A percentile compares a stretch with the other conserved stretches of the same genome.
Evolutionary conservation across 257 asterid genomes (phyloP).

Genomic region (Linaria vulgaris): DNA sequence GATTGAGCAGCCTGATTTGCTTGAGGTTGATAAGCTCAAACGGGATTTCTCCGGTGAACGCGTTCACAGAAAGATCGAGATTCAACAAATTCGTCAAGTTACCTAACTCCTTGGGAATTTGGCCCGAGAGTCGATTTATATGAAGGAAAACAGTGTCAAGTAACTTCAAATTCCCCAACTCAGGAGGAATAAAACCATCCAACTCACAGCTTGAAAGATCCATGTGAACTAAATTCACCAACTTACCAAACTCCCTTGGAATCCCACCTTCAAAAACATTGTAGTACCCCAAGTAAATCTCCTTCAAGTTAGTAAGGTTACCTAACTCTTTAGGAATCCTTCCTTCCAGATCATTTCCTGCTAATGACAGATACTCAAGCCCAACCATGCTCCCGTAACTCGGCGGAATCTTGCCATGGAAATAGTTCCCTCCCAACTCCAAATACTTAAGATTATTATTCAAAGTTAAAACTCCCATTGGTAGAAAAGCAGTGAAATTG

Average conservation of each 20-base stretch:
- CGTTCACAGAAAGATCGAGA: constrained; percentile 83
- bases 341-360: constrained; percentile 83
- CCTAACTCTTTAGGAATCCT: constrained; percentile 70
- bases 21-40: constrained; percentile 56
- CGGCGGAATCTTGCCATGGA: constrained; percentile 59
- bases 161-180: constrained; percentile 61
- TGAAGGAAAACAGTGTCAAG: constrained; percentile 71
- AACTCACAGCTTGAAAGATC: constrained; percentile 76
- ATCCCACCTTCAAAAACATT: constrained; percentile 73
- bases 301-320: constrained; percentile 71
- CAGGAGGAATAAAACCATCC: constrained; percentile 72
- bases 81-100: constrained; percentile 63
- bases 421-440: constrained; percentile 85
- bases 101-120: constrained; percentile 70
- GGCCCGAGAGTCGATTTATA: constrained; percentile 63
- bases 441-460: constrained; percentile 60
- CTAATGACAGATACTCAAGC: constrained; percentile 69
- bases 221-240: constrained; percentile 60
- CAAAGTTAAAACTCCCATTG: constrained; percentile 55
- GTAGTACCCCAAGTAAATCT: constrained; percentile 76
- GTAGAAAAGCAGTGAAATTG: constrained; percentile 70
- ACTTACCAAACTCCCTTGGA: constrained; percentile 75
- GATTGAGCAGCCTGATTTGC: constrained; percentile 57
- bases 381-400: constrained; percentile 54
- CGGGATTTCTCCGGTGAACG: constrained; percentile 82